These are phyloP conservation scores for Macaranga tanarius DNA, from an alignment of 441 rosid genomes.

Conservation along the genomic window DNA sequence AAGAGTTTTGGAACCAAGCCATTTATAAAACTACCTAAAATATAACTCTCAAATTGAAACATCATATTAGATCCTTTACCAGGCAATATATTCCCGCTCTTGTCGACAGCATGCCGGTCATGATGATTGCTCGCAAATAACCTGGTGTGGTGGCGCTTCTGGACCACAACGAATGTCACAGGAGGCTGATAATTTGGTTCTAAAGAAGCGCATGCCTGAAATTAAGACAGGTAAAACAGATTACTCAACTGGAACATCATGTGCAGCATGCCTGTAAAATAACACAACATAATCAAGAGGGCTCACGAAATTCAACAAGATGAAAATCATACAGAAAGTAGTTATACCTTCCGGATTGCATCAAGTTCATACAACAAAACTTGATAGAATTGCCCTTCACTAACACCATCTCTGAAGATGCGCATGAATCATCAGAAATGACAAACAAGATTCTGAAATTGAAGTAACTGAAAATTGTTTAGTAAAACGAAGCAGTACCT, in stretches of 20 bases:
- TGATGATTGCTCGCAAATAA: constrained; percentile 78
- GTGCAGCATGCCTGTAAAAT: not conserved
- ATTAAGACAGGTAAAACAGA: not conserved
- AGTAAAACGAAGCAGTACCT: constrained; percentile 36
- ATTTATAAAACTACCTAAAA: not conserved
- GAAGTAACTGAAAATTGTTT: not conserved
- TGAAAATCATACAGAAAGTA: not conserved
- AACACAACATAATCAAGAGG: not conserved
- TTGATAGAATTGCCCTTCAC: constrained; percentile 94
- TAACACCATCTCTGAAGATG: constrained; percentile 79
- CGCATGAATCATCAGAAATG: constrained; percentile 3
- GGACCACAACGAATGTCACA: constrained; percentile 96
- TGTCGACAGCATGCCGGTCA: constrained; percentile 69
- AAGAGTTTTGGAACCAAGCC: not conserved
- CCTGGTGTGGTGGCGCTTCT: constrained; percentile 98
- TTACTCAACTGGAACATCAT: not conserved
- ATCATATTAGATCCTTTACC: constrained; percentile 35
- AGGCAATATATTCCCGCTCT: constrained; percentile 90
- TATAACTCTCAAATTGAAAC: not conserved
- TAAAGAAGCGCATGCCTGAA: constrained; percentile 84
- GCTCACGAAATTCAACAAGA: not conserved
- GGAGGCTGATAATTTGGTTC: constrained; percentile 97
- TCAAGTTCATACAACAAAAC: constrained; percentile 84
- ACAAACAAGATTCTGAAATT: not conserved
- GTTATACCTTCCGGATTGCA: constrained; percentile 83